These are phyloP conservation scores for Neobulgaria alba DNA, from an alignment of 2,329 filamentous ascomycete species.

Conservation along the genomic window DNA sequence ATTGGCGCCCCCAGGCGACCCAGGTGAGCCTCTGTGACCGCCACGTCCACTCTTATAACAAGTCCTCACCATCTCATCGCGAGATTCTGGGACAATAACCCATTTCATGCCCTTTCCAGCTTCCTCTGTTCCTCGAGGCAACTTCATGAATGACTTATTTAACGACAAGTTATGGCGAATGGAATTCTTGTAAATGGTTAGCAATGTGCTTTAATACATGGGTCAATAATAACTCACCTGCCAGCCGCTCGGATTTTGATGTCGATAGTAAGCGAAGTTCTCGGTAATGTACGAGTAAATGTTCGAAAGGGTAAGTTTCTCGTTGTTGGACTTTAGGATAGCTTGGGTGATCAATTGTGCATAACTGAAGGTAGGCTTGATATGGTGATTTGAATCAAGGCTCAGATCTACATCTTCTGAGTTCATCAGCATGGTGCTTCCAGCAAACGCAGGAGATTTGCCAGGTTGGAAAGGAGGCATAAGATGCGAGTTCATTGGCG, in stretches of 20 bases:
- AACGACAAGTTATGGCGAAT: conserved; percentile 94
- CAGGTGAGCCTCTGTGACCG: conserved; percentile 59
- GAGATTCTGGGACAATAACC: conserved; percentile 78
- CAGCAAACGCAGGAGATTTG: conserved; percentile 24
- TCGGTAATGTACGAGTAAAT: conserved; percentile 92
- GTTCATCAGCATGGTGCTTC: conserved; percentile 38
- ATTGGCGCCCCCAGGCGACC: conserved; percentile 42
- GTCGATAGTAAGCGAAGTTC: conserved; percentile 89
- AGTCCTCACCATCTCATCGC: conserved; percentile 70
- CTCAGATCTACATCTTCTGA: conserved; percentile 62
- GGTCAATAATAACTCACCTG: conserved; percentile 52
- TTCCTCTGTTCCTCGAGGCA: conserved; percentile 85
- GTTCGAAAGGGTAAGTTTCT: conserved; percentile 82
- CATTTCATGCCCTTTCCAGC: conserved; percentile 99
- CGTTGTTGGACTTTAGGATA: conserved; percentile 68
- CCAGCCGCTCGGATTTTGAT: conserved; percentile 69
- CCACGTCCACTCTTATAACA: conserved; percentile 49
- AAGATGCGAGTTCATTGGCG: conserved; percentile 33
- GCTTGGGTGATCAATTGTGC: conserved; percentile 95
- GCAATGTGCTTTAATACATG: conserved; percentile 6
- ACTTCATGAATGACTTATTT: conserved; percentile 91
- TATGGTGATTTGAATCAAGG: conserved; percentile 73
- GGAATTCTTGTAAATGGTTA: conserved; percentile 57
- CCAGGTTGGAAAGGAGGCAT: conserved; percentile 19
- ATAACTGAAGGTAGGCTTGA: conserved; percentile 95